Percentiles rank a stretch among this genome's conserved stretches.
Conservation (phyloP, 2,329 filamentous ascomycete genomes). For the Polychaeton citri region DNA sequence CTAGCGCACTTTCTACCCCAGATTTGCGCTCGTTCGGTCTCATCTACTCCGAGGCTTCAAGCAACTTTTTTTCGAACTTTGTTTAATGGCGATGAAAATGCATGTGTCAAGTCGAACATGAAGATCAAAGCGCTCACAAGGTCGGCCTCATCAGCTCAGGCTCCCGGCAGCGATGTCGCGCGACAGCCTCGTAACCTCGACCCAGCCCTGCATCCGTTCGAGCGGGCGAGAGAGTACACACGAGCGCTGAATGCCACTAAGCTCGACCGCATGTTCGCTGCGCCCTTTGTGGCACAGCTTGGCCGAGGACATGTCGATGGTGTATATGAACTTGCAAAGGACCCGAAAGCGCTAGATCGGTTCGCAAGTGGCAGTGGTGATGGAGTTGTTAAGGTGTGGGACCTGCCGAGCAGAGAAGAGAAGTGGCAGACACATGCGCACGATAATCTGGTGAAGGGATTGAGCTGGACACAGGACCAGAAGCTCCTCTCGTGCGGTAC, state of each 20-base stretch:
- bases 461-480: constrained; percentile 77
- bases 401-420: constrained; percentile 59
- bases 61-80: too few species aligned
- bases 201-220: constrained; percentile 78
- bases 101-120: too few species aligned
- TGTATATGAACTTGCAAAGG: constrained; percentile 36
- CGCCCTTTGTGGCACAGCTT: constrained; percentile 74
- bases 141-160: constrained; percentile 50
- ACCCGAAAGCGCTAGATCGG: constrained; percentile 32
- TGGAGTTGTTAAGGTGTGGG: constrained; percentile 88
- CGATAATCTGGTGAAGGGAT: constrained; percentile 82
- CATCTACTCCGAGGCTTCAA: too few species aligned
- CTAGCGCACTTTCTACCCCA: too few species aligned
- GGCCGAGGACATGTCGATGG: constrained; percentile 88
- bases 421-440: constrained; percentile 72
- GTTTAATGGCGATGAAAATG: too few species aligned
- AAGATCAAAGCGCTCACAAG: constrained; percentile 56
- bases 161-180: constrained; percentile 51
- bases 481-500: constrained; percentile 77
- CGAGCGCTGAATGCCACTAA: constrained; percentile 74
- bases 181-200: constrained; percentile 62
- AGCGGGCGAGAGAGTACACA: constrained; percentile 76
- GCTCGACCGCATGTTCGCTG: constrained; percentile 80
- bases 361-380: constrained; percentile 75
- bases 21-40: too few species aligned